These are phyloP conservation scores for Basipetospora chlamydospora DNA, from an alignment of 2,329 filamentous ascomycete species.

Conservation along the genomic window DNA sequence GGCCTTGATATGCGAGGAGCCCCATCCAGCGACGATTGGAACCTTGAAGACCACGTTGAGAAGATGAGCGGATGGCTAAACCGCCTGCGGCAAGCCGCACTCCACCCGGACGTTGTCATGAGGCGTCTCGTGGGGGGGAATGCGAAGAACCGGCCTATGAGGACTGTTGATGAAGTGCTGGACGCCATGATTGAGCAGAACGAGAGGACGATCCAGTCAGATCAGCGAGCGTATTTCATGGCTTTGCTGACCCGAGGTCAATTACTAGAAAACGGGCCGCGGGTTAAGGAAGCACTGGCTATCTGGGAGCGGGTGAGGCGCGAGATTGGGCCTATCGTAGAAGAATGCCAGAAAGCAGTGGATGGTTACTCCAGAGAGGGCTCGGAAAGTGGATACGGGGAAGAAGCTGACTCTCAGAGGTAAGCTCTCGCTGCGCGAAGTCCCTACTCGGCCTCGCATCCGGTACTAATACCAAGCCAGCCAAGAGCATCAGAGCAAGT, in stretches of 20 bases:
- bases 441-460: background rate
- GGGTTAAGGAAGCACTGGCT: slow-evolving; percentile 50
- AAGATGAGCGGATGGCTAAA: slow-evolving; percentile 69
- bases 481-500: slow-evolving; percentile 1
- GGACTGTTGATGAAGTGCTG: slow-evolving; percentile 75
- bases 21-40: slow-evolving; percentile 48
- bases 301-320: slow-evolving; percentile 50
- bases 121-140: slow-evolving; percentile 48
- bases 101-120: slow-evolving; percentile 71
- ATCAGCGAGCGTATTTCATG: slow-evolving; percentile 53
- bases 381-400: no score
- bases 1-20: slow-evolving; percentile 49
- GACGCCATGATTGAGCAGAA: slow-evolving; percentile 85
- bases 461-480: slow-evolving; percentile 1
- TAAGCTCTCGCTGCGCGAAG: no score
- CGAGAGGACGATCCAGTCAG: slow-evolving; percentile 47
- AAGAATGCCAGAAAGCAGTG: slow-evolving; percentile 37
- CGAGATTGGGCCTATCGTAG: slow-evolving; percentile 30
- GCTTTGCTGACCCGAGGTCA: slow-evolving; percentile 58
- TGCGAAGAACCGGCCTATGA: slow-evolving; percentile 49
- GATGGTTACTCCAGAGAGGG: no score
- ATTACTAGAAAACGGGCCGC: slow-evolving; percentile 59
- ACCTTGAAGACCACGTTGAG: slow-evolving; percentile 48
- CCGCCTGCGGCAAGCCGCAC: slow-evolving; percentile 63
- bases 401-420: no score